Evolutionary conservation across 345 rosid species (phyloP).

Genomic region (Gossypium stocksii): DNA sequence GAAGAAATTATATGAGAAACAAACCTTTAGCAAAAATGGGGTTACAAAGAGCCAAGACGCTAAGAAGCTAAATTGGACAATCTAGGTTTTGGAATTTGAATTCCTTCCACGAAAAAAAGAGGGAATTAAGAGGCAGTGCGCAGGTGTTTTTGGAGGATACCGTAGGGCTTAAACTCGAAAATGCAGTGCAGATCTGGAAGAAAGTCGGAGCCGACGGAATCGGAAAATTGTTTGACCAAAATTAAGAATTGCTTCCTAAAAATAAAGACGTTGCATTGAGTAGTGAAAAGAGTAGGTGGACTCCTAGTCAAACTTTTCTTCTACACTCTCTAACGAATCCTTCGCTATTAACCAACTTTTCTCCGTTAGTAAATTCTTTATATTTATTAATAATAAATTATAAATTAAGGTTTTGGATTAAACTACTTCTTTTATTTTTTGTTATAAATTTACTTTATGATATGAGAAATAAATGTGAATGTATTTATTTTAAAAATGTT

Average conservation of each 20-base stretch:
- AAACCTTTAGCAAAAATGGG: not conserved
- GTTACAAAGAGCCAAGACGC: not conserved
- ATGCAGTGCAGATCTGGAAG: conserved; percentile 15
- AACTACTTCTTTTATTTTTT: no score
- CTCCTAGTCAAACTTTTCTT: not conserved
- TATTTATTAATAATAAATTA: no score
- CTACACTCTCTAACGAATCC: not conserved
- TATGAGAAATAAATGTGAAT: no score
- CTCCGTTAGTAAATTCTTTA: no score
- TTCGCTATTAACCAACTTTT: not conserved
- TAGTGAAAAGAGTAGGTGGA: not conserved
- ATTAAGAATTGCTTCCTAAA: not conserved
- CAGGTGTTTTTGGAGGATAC: not conserved
- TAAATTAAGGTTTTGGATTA: no score
- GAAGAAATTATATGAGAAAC: not conserved
- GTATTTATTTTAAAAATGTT: no score
- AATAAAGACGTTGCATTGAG: not conserved
- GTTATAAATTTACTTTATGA: no score
- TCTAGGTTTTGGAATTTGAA: not conserved
- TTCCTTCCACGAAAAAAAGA: conserved; percentile 3
- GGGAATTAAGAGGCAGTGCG: not conserved
- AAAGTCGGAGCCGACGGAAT: not conserved
- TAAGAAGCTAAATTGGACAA: not conserved
- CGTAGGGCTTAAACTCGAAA: not conserved
- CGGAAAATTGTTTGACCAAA: conserved; percentile 4